Evolutionary conservation across 2,329 filamentous ascomycete genomes (phyloP).

Genomic region (Diaporthe longicolla): DNA sequence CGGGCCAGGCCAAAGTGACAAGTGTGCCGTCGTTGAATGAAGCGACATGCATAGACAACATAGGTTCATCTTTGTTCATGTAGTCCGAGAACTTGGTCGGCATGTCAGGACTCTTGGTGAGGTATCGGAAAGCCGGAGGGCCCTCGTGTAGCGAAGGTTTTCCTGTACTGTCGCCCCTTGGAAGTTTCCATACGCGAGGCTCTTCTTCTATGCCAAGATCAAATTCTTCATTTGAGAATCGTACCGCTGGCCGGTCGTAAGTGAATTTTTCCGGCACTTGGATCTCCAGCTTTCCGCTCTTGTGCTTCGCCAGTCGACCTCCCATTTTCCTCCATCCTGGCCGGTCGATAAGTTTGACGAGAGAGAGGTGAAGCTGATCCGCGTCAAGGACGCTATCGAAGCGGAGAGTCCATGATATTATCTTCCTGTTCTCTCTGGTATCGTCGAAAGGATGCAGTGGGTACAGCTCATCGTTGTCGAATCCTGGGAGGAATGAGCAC

Average conservation of each 20-base stretch:
- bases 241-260: background rate
- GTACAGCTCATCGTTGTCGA: conserved; percentile 18
- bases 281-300: conserved; percentile 7
- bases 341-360: conserved; percentile 23
- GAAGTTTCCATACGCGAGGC: conserved; percentile 25
- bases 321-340: conserved; percentile 26
- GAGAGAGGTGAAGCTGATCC: conserved; percentile 11
- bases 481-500: conserved; percentile 15
- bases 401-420: conserved; percentile 19
- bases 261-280: conserved; percentile 9
- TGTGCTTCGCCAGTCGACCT: background rate
- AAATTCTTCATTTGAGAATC: conserved; percentile 13
- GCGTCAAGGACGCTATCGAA: conserved; percentile 21
- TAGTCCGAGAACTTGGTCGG: conserved; percentile 15
- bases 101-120: conserved; percentile 2
- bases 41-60: conserved; percentile 21
- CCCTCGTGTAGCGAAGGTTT: conserved; percentile 15
- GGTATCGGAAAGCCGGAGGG: conserved; percentile 13
- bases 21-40: conserved; percentile 24
- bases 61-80: conserved; percentile 4
- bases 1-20: conserved; percentile 7
- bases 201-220: conserved; percentile 21
- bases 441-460: conserved; percentile 23
- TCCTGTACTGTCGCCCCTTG: conserved; percentile 4
- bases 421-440: conserved; percentile 7